Base-by-base conservation (phyloP, 1,139 yeast species). In the Candida frijolesensis region DNA sequence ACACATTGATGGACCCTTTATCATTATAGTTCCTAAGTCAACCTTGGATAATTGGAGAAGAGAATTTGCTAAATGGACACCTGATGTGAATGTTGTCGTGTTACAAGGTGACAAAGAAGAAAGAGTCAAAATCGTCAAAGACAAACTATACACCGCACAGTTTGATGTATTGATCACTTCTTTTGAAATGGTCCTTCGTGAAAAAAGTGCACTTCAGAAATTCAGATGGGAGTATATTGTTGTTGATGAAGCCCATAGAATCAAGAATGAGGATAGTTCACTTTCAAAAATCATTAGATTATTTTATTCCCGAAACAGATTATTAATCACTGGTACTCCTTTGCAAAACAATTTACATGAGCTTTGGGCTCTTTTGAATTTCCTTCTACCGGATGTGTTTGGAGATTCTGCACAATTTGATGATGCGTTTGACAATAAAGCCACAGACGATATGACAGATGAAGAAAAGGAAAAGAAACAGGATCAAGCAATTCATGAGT, bases 161-260 rank as follows among this genome's bases (percentile, higher is more conserved):
- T 94, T 94, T 63, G 98, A 94, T 63, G 96, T 92, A 10, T 79
- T 89, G 52, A 82, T 94, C 51, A 89, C 97, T 0, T 89, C 97
- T 2, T 94, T 88, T 63, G 99, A 94, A 66, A 89, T 94, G 82
- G 95, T 92, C 22, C 85, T 94, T 42, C 79, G 94, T 52, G 99
- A 94, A 66, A 92, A 92, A 66, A 67, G 90, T 11, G 80, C 83
- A 45, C 78, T 94, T 57, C 87, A 86, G 62, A 90, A 90, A 64
- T 76, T 94, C 57, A 84, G 87, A 49, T 94, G 99, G 99, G 92
- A 92, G 69, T 94, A 92, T 64, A 85, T 94, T 51, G 83, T 94
- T 25, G 92, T 94, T 41, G 99, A 94, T 71, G 99, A 94, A 68
- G 99, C 98, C 1, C 99, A 94, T 65, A 81, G 98, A 64, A 92